Conservation (phyloP, 2,329 filamentous ascomycete genomes). For the Bipolaris zeicola region DNA sequence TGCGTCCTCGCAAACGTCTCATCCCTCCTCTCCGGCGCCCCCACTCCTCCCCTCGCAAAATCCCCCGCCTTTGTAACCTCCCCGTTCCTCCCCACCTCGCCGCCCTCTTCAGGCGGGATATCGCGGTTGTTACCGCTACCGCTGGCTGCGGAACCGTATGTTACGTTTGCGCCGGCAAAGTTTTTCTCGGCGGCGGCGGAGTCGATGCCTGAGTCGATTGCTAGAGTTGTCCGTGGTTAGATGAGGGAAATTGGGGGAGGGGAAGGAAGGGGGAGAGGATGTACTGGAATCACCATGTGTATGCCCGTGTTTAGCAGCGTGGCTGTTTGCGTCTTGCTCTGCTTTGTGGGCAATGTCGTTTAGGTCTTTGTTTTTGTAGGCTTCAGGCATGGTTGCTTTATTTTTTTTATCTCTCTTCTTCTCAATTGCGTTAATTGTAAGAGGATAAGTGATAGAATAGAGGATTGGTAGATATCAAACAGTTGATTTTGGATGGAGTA, state of each 20-base stretch:
- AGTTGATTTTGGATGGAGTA: background rate
- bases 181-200: slow-evolving; percentile 42
- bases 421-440: background rate
- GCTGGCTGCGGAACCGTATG: slow-evolving; percentile 51
- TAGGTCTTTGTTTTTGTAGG: slow-evolving; percentile 51
- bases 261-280: background rate
- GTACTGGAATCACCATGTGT: slow-evolving; percentile 48
- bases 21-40: slow-evolving; percentile 56
- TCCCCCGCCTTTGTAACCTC: slow-evolving; percentile 54
- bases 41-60: slow-evolving; percentile 52
- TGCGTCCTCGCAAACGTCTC: slow-evolving; percentile 46
- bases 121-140: slow-evolving; percentile 55
- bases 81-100: slow-evolving; percentile 50
- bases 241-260: too few species aligned
- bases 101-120: slow-evolving; percentile 55
- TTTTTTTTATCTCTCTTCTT: background rate
- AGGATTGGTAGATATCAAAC: background rate
- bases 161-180: slow-evolving; percentile 54
- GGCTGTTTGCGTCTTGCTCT: slow-evolving; percentile 56
- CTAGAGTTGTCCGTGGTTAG: too few species aligned
- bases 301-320: slow-evolving; percentile 48
- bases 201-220: slow-evolving; percentile 54
- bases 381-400: slow-evolving; percentile 49
- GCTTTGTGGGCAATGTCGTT: slow-evolving; percentile 54
- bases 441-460: too few species aligned